Conservation (phyloP, 495 filamentous ascomycete genomes). For the Chaetomium fimeti region DNA sequence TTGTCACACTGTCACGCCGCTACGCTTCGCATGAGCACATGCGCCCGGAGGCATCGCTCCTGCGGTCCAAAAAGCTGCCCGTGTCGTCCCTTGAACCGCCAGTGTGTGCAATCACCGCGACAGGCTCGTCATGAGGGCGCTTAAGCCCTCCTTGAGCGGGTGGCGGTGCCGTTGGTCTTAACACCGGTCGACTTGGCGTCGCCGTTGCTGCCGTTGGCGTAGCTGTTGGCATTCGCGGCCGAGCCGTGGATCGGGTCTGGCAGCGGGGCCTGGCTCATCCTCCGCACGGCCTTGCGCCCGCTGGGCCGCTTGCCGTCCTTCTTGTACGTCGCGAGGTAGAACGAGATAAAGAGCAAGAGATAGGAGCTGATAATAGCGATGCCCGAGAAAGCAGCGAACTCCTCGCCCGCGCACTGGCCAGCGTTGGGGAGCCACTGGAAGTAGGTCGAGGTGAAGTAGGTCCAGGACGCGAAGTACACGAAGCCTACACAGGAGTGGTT, state of each 20-base stretch:
- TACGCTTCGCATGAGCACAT: background rate
- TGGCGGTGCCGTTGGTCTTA: slow-evolving; percentile 52
- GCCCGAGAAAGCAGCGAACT: slow-evolving; percentile 93
- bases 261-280: slow-evolving; percentile 55
- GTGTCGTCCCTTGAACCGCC: background rate
- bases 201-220: slow-evolving; percentile 41
- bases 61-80: background rate
- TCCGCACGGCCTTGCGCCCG: slow-evolving; percentile 55
- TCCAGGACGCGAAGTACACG: slow-evolving; percentile 95
- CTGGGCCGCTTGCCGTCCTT: slow-evolving; percentile 68
- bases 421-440: slow-evolving; percentile 77
- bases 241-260: slow-evolving; percentile 47
- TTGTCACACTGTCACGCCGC: background rate
- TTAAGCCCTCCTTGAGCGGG: slow-evolving; percentile 61
- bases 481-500: slow-evolving; percentile 57
- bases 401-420: slow-evolving; percentile 90
- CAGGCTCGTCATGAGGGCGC: slow-evolving; percentile 8
- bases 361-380: slow-evolving; percentile 90
- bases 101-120: background rate
- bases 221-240: slow-evolving; percentile 25
- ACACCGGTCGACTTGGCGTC: slow-evolving; percentile 45
- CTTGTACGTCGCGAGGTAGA: slow-evolving; percentile 97
- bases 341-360: slow-evolving; percentile 95
- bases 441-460: slow-evolving; percentile 91
- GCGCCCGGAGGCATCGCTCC: background rate